Conservation (phyloP, 2,329 filamentous ascomycete genomes). For the Pseudogymnoascus sp. region DNA sequence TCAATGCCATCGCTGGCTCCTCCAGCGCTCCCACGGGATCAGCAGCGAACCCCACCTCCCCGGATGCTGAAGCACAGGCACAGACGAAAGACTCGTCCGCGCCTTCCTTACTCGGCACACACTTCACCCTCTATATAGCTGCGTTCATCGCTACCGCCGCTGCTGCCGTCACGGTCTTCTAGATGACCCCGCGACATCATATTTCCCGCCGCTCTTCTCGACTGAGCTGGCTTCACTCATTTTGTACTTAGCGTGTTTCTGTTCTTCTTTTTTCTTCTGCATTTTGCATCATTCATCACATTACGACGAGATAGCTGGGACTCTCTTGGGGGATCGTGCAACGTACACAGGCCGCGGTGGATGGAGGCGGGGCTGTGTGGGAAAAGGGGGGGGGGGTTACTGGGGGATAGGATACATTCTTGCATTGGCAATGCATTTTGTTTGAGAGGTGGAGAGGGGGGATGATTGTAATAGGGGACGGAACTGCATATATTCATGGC, state of each 20-base stretch:
- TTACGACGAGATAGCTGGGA: conserved; percentile 5
- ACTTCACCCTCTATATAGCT: background rate
- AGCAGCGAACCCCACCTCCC: background rate
- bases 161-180: background rate
- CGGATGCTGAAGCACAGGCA: background rate
- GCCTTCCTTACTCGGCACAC: background rate
- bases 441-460: background rate
- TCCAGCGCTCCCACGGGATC: background rate
- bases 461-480: background rate
- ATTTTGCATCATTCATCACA: conserved; percentile 1
- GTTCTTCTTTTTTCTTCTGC: background rate
- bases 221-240: background rate
- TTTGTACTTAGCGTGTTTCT: conserved; percentile 7
- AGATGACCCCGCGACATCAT: background rate
- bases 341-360: background rate
- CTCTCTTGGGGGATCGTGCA: background rate
- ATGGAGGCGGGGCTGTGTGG: background rate
- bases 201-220: background rate
- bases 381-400: background rate
- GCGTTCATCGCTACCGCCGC: background rate
- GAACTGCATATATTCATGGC: conserved; percentile 7
- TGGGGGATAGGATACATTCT: background rate
- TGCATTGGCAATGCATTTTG: background rate
- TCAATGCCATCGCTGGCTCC: background rate
- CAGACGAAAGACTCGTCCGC: background rate